Percentiles rank a stretch among this genome's conserved stretches.
phyloP scores from a whole-genome alignment of 2,329 filamentous ascomycete genomes.

The Pyrenophora seminiperda region DNA sequence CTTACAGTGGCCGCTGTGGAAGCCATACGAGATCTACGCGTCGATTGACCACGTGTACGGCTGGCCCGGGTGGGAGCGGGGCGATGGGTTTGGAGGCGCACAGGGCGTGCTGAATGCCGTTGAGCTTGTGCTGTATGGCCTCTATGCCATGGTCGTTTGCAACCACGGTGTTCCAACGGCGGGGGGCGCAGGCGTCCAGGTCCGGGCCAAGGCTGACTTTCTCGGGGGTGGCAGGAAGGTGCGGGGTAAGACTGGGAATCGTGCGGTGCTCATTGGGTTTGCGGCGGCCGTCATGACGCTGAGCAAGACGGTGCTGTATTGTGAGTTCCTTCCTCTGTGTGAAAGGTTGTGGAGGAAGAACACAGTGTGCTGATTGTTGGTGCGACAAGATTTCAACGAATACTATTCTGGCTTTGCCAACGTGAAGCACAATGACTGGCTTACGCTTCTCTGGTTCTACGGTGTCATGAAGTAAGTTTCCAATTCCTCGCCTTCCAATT shows the following conservation, averaged over 20 bases:
- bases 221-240: slow-evolving; percentile 58
- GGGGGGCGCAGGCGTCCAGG: slow-evolving; percentile 49
- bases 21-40: slow-evolving; percentile 80
- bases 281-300: slow-evolving; percentile 66
- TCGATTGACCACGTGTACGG: slow-evolving; percentile 82
- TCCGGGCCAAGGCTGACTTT: slow-evolving; percentile 49
- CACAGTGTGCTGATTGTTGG: slow-evolving; percentile 9
- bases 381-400: slow-evolving; percentile 67
- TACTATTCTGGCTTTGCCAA: slow-evolving; percentile 64
- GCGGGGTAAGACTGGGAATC: slow-evolving; percentile 57
- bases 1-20: slow-evolving; percentile 73
- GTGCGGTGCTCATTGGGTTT: slow-evolving; percentile 64
- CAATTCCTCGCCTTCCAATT: neutral
- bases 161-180: slow-evolving; percentile 43
- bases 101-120: slow-evolving; percentile 72
- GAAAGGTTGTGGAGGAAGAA: too few relatives aligned
- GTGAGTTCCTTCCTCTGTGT: slow-evolving; percentile 52
- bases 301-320: slow-evolving; percentile 71
- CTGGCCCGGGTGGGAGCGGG: slow-evolving; percentile 67
- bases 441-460: slow-evolving; percentile 63
- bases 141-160: slow-evolving; percentile 64
- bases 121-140: slow-evolving; percentile 69
- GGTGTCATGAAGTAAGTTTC: slow-evolving; percentile 68
- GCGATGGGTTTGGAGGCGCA: slow-evolving; percentile 77
- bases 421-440: slow-evolving; percentile 65